These are phyloP conservation scores for Phytophthora hibernalis DNA, from an alignment of 352 stramenopile species.

Conservation along the genomic window DNA sequence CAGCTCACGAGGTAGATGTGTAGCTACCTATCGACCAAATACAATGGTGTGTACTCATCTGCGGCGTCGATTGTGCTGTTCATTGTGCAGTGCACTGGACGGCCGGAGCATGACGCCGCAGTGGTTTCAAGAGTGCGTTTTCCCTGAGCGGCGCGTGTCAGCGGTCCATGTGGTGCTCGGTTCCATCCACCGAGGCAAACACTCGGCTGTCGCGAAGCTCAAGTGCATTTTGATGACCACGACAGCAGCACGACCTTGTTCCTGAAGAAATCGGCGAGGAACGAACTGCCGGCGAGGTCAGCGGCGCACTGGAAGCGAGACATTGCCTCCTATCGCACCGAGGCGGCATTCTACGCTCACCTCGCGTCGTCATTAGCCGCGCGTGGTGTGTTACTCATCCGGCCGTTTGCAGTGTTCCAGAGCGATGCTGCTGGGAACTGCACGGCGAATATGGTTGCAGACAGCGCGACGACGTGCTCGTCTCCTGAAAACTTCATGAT, in stretches of 20 bases:
- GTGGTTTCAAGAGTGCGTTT: slow-evolving; percentile 55
- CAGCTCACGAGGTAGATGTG: slow-evolving; percentile 60
- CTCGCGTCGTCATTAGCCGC: slow-evolving; percentile 43
- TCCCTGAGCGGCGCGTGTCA: slow-evolving; percentile 25
- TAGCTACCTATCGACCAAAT: slow-evolving; percentile 34
- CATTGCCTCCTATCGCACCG: slow-evolving; percentile 64
- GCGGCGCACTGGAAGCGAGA: slow-evolving; percentile 62
- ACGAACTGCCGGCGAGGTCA: slow-evolving; percentile 55
- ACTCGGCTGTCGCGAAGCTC: slow-evolving; percentile 58
- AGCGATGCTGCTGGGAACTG: slow-evolving; percentile 27
- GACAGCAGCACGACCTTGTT: slow-evolving; percentile 49
- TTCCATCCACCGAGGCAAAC: slow-evolving; percentile 59
- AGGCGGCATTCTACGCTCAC: slow-evolving; percentile 66
- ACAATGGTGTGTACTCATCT: slow-evolving; percentile 30
- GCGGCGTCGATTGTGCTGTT: slow-evolving; percentile 29
- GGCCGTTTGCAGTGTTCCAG: slow-evolving; percentile 56
- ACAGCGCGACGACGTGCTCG: slow-evolving; percentile 13
- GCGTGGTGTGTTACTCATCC: slow-evolving; percentile 50
- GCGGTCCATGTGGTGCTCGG: slow-evolving; percentile 35
- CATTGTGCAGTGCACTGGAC: slow-evolving; percentile 51
- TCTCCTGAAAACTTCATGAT: slow-evolving; percentile 56
- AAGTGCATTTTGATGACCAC: slow-evolving; percentile 29
- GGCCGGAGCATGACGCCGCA: slow-evolving; percentile 45
- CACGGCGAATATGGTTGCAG: slow-evolving; percentile 23
- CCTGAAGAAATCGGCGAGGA: slow-evolving; percentile 67